These are phyloP conservation scores for Kwoniella dendrophila DNA, from an alignment of 768 basidiomycete species.

Conservation along the genomic window DNA sequence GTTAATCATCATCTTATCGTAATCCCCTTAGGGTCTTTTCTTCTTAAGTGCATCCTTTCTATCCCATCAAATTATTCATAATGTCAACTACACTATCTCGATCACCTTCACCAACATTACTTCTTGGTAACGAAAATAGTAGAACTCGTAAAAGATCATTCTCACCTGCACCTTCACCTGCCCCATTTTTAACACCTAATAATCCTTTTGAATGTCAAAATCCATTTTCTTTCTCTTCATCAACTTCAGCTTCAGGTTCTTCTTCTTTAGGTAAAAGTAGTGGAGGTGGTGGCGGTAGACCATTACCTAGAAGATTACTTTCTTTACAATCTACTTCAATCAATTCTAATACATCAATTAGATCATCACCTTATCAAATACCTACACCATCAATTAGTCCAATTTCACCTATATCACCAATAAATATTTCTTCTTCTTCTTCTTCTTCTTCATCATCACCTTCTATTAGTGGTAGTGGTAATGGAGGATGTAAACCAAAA, in stretches of 20 bases:
- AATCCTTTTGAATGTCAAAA: constrained; percentile 10
- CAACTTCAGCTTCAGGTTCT: constrained; percentile 2
- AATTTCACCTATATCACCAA: constrained; percentile 5
- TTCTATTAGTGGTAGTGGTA: background rate
- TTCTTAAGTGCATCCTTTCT: too few species aligned
- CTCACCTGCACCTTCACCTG: constrained; percentile 15
- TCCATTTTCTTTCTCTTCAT: constrained; percentile 7
- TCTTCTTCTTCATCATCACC: background rate
- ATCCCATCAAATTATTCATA: too few species aligned
- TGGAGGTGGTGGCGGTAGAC: too few species aligned
- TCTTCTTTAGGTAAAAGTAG: too few species aligned
- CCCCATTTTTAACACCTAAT: constrained; percentile 20
- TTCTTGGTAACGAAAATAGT: background rate
- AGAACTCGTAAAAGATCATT: background rate
- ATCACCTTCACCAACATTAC: constrained; percentile 5
- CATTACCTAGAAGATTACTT: constrained; percentile 13
- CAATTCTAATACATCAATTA: background rate
- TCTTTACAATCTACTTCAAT: background rate
- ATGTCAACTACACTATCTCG: background rate
- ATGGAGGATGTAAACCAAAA: background rate
- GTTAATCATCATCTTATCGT: too few species aligned
- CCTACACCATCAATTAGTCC: background rate
- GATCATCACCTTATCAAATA: background rate
- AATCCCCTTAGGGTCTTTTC: too few species aligned
- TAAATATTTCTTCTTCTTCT: too few species aligned